These are phyloP conservation scores for Knufia petricola DNA, from an alignment of 2,329 filamentous ascomycete species.

Conservation along the genomic window DNA sequence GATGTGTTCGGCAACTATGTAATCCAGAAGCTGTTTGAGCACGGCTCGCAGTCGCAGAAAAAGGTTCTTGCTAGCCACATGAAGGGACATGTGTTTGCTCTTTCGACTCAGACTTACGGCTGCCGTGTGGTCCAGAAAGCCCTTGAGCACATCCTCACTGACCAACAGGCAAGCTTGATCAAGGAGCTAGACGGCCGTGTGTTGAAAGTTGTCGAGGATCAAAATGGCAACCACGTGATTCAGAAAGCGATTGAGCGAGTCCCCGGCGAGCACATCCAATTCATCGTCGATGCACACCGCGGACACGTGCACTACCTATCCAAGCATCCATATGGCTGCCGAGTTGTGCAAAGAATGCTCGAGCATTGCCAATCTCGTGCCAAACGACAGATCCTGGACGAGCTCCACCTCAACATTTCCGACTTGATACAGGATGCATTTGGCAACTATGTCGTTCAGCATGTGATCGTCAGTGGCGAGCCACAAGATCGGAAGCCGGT, in stretches of 20 bases:
- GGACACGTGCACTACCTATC: slow-evolving; percentile 66
- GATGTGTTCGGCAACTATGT: slow-evolving; percentile 98
- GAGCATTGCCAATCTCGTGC: slow-evolving; percentile 69
- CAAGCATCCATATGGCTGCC: slow-evolving; percentile 75
- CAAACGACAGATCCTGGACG: slow-evolving; percentile 61
- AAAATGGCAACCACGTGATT: slow-evolving; percentile 93
- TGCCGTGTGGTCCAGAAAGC: slow-evolving; percentile 96
- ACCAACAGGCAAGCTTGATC: slow-evolving; percentile 77
- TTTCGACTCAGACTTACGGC: slow-evolving; percentile 84
- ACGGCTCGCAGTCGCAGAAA: slow-evolving; percentile 90
- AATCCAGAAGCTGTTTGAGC: slow-evolving; percentile 94
- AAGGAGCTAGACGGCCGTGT: slow-evolving; percentile 81
- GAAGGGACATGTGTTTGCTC: slow-evolving; percentile 68
- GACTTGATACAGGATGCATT: slow-evolving; percentile 76
- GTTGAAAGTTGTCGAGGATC: slow-evolving; percentile 67
- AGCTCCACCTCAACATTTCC: slow-evolving; percentile 64
- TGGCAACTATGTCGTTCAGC: slow-evolving; percentile 93
- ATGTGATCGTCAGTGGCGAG: slow-evolving; percentile 72
- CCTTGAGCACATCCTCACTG: slow-evolving; percentile 79
- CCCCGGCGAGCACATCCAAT: slow-evolving; percentile 67
- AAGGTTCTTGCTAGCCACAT: slow-evolving; percentile 75
- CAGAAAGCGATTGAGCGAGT: slow-evolving; percentile 84
- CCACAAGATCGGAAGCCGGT: slow-evolving; percentile 63
- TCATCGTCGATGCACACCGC: slow-evolving; percentile 72
- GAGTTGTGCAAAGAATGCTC: slow-evolving; percentile 84